Evolutionary conservation across 179 eudicot species (phyloP).

Genomic region (Silene noctiflora): DNA sequence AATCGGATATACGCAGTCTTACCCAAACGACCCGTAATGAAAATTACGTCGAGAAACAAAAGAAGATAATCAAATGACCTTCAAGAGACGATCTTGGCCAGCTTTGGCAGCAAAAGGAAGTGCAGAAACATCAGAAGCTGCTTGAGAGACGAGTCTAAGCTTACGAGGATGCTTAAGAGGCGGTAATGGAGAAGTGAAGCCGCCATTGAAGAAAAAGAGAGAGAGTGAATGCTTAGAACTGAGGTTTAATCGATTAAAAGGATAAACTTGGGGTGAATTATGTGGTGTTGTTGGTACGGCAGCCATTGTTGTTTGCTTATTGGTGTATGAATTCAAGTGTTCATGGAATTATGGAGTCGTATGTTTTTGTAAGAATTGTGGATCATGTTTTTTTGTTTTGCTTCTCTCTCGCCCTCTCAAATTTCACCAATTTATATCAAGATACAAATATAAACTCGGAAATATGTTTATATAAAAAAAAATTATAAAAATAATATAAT

Average conservation of each 20-base stretch:
- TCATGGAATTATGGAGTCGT: background rate
- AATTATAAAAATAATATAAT: no score
- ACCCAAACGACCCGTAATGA: background rate
- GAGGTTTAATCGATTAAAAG: constrained; percentile 16
- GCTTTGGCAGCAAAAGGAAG: constrained; percentile 29
- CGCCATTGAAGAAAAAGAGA: constrained; percentile 14
- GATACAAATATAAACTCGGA: no score
- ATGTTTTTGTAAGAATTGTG: background rate
- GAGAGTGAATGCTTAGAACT: constrained; percentile 18
- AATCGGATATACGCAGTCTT: no score
- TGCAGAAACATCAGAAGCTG: constrained; percentile 33
- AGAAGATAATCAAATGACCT: constrained; percentile 27
- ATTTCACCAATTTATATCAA: background rate
- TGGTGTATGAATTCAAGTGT: background rate
- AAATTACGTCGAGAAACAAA: background rate
- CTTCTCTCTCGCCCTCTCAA: background rate
- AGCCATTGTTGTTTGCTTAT: constrained; percentile 21
- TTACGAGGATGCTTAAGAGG: constrained; percentile 8
- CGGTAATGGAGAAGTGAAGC: background rate
- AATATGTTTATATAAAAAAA: no score
- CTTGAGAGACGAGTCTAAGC: constrained; percentile 26
- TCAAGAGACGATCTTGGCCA: constrained; percentile 60
- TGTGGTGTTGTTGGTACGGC: constrained; percentile 13
- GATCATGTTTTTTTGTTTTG: constrained; percentile 16
- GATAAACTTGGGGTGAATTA: constrained; percentile 6